Conservation (phyloP, 345 rosid genomes). For the Salix purpurea region DNA sequence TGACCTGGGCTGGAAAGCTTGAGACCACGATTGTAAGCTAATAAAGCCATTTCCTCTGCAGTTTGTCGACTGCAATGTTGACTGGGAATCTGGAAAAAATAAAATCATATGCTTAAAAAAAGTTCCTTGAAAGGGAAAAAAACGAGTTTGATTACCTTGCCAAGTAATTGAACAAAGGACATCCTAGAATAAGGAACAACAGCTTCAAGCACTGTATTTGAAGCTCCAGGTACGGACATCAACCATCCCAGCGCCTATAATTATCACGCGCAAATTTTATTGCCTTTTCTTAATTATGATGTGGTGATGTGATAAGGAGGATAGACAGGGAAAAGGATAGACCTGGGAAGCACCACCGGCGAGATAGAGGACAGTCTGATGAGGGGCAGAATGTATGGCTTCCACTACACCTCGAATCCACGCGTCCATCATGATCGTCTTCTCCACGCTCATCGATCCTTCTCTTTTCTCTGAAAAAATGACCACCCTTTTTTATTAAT, state of each 20-base stretch:
- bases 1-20: slow-evolving; percentile 76
- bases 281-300: background rate
- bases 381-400: slow-evolving; percentile 63
- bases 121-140: background rate
- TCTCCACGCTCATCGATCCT: background rate
- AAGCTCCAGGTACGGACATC: slow-evolving; percentile 83
- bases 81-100: slow-evolving; percentile 49
- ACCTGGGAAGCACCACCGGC: slow-evolving; percentile 93
- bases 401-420: slow-evolving; percentile 56
- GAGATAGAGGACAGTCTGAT: slow-evolving; percentile 71
- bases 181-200: slow-evolving; percentile 70
- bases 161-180: slow-evolving; percentile 64
- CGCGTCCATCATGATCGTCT: slow-evolving; percentile 48
- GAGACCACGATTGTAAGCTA: slow-evolving; percentile 87
- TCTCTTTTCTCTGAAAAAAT: background rate
- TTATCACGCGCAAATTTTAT: background rate
- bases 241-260: slow-evolving; percentile 69
- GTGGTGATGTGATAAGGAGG: background rate
- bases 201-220: slow-evolving; percentile 80
- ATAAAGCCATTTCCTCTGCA: slow-evolving; percentile 66
- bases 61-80: slow-evolving; percentile 51
- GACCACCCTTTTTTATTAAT: background rate
- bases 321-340: background rate
- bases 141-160: slow-evolving; percentile 39
- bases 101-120: background rate